Evolutionary conservation across 345 rosid genomes (phyloP).

Genomic region (Diplotaxis tenuifolia): DNA sequence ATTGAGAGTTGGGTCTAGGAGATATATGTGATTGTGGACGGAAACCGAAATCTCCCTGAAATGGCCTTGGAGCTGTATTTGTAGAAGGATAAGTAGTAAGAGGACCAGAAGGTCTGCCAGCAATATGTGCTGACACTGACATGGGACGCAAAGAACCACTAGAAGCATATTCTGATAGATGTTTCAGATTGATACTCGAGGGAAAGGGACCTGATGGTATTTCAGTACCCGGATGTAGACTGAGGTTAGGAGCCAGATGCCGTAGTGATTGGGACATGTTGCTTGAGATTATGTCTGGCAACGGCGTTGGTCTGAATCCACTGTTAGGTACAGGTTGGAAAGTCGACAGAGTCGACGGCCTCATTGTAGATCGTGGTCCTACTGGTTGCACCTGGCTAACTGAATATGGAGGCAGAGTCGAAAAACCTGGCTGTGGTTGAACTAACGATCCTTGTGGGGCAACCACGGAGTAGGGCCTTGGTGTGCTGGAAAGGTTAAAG

Average conservation of each 20-base stretch:
- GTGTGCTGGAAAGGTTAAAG: conserved; percentile 35
- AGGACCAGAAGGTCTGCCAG: conserved; percentile 38
- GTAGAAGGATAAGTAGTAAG: conserved; percentile 43
- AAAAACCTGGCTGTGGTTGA: conserved; percentile 40
- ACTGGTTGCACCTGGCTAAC: conserved; percentile 47
- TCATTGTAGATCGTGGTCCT: conserved; percentile 38
- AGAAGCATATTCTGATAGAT: conserved; percentile 36
- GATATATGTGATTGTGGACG: conserved; percentile 47
- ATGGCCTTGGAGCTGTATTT: conserved; percentile 35
- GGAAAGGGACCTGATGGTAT: conserved; percentile 31
- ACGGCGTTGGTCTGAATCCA: conserved; percentile 35
- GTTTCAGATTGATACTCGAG: conserved; percentile 39
- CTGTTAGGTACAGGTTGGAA: conserved; percentile 40
- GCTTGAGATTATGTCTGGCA: conserved; percentile 37
- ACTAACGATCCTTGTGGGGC: conserved; percentile 42
- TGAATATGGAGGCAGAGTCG: conserved; percentile 32
- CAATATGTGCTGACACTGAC: conserved; percentile 32
- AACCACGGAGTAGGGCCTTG: conserved; percentile 43
- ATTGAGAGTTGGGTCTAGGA: conserved; percentile 45
- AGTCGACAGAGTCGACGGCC: conserved; percentile 39
- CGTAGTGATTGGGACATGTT: conserved; percentile 45
- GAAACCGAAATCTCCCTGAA: conserved; percentile 63
- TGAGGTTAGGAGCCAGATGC: conserved; percentile 41
- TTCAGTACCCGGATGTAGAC: conserved; percentile 38
- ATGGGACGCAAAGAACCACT: conserved; percentile 34